Percentiles rank a stretch among this genome's conserved stretches.
These are phyloP conservation scores for Aeschynomene evenia DNA, from an alignment of 306 rosid genomes.

Conservation along the genomic window DNA sequence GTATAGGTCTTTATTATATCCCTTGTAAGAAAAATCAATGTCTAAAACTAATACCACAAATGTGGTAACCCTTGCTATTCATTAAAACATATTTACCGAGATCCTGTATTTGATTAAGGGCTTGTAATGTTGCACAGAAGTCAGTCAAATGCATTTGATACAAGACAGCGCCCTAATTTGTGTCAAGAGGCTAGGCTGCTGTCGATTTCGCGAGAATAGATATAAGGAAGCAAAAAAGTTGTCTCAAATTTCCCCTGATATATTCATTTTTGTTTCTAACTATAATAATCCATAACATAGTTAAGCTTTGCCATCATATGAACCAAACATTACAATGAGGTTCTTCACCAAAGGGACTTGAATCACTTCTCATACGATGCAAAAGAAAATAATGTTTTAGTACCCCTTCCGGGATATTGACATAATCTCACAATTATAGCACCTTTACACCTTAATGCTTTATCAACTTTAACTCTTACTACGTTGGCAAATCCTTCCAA, in stretches of 20 bases:
- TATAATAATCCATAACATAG: conserved; percentile 16
- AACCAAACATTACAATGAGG: conserved; percentile 16
- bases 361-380: conserved; percentile 2
- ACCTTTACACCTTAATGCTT: too few species aligned
- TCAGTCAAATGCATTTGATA: conserved; percentile 12
- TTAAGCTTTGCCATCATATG: not conserved
- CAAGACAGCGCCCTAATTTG: not conserved
- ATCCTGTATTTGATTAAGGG: conserved; percentile 6
- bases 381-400: not conserved
- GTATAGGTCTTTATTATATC: not conserved
- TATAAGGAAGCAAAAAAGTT: conserved; percentile 9
- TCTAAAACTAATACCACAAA: not conserved
- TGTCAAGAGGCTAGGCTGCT: not conserved
- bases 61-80: conserved; percentile 5
- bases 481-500: conserved; percentile 5
- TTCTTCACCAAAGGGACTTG: conserved; percentile 3
- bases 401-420: not conserved
- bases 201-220: not conserved
- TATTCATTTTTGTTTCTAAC: not conserved
- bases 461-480: conserved; percentile 3
- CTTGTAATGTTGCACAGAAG: conserved; percentile 9
- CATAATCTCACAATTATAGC: conserved; percentile 1
- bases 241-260: conserved; percentile 26
- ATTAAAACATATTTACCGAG: conserved; percentile 6
- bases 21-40: conserved; percentile 2